A percentile compares a stretch with the other conserved stretches of the same genome.
Evolutionary conservation across 495 filamentous ascomycete species (phyloP).

Genomic region (Diplogelasinospora grovesii): DNA sequence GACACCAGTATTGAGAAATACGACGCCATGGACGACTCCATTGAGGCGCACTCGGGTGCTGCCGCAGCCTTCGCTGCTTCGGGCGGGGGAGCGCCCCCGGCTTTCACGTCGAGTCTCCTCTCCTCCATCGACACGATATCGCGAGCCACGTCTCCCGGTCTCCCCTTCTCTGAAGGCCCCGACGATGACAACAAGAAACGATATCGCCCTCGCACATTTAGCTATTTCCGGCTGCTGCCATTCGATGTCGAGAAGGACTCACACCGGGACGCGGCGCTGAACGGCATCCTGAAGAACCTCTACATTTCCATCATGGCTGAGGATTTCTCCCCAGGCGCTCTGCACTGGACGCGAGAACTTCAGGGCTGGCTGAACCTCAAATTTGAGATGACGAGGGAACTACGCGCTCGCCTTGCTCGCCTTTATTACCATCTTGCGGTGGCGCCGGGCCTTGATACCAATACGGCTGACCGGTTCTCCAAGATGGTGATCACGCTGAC

Average conservation of each 20-base stretch:
- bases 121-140: slow-evolving; percentile 39
- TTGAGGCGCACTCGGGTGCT: slow-evolving; percentile 16
- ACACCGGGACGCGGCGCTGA: slow-evolving; percentile 64
- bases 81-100: slow-evolving; percentile 11
- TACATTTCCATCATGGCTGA: slow-evolving; percentile 86
- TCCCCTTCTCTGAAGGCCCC: slow-evolving; percentile 24
- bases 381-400: slow-evolving; percentile 82
- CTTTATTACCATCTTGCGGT: slow-evolving; percentile 93
- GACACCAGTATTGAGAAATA: background rate
- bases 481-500: slow-evolving; percentile 94
- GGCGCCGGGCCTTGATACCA: slow-evolving; percentile 78
- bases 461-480: slow-evolving; percentile 80
- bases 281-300: slow-evolving; percentile 83
- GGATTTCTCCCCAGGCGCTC: slow-evolving; percentile 86
- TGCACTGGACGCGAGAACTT: slow-evolving; percentile 96
- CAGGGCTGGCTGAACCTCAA: slow-evolving; percentile 93
- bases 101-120: slow-evolving; percentile 19
- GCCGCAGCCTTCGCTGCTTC: slow-evolving; percentile 19
- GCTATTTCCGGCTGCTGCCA: slow-evolving; percentile 82
- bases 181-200: slow-evolving; percentile 47
- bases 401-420: slow-evolving; percentile 75
- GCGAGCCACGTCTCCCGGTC: slow-evolving; percentile 40
- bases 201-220: slow-evolving; percentile 82
- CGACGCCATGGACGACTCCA: slow-evolving; percentile 23
- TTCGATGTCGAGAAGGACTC: slow-evolving; percentile 74